A percentile compares a stretch with the other conserved stretches of the same genome.
phyloP scores from a whole-genome alignment of 768 basidiomycete species.

The Trametes gibbosa region DNA sequence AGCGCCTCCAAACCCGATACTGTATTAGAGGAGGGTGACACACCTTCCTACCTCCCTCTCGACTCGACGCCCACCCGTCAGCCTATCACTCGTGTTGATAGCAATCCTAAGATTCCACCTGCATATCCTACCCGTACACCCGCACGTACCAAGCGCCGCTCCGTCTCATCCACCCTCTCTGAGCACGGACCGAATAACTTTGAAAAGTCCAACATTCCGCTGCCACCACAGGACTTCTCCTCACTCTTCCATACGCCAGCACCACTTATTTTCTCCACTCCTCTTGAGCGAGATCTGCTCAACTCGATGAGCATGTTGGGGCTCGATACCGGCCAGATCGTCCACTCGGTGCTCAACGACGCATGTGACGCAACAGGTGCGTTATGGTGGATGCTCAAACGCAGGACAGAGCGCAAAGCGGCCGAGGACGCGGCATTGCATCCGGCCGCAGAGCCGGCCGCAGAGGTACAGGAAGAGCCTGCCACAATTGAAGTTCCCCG shows the following conservation, averaged over 20 bases:
- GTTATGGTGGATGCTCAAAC: slow-evolving; percentile 94
- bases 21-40: slow-evolving; percentile 51
- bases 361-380: slow-evolving; percentile 92
- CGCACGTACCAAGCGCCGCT: slow-evolving; percentile 92
- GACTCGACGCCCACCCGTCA: slow-evolving; percentile 28
- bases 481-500: too few relatives aligned
- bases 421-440: slow-evolving; percentile 35
- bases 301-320: slow-evolving; percentile 74
- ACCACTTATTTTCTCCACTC: slow-evolving; percentile 85
- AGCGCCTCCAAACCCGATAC: slow-evolving; percentile 42
- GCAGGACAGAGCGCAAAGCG: slow-evolving; percentile 67
- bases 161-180: slow-evolving; percentile 84
- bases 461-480: neutral
- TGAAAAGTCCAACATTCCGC: slow-evolving; percentile 41
- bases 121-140: slow-evolving; percentile 79
- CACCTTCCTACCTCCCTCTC: slow-evolving; percentile 1
- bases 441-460: slow-evolving; percentile 24
- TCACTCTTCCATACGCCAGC: slow-evolving; percentile 61
- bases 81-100: slow-evolving; percentile 25
- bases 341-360: slow-evolving; percentile 88
- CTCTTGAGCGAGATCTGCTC: slow-evolving; percentile 76
- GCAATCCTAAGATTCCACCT: slow-evolving; percentile 44
- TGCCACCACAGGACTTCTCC: slow-evolving; percentile 55
- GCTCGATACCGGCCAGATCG: slow-evolving; percentile 91
- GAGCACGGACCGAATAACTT: slow-evolving; percentile 44